Evolutionary conservation across 805 yeast genomes (phyloP).

Genomic region (Candida hungchunana): DNA sequence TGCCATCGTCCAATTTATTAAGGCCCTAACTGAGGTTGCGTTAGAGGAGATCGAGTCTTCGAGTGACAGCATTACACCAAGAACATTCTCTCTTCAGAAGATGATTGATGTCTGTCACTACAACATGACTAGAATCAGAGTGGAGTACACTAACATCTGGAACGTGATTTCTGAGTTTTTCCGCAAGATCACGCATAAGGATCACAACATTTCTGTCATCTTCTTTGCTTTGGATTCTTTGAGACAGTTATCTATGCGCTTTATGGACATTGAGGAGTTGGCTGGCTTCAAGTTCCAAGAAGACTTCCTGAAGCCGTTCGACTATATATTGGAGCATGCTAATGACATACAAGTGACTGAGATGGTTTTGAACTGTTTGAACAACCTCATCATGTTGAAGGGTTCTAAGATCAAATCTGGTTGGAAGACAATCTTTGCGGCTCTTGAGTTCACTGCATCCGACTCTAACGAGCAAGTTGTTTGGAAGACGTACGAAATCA

Average conservation of each 20-base stretch:
- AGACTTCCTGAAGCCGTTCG: slow-evolving; percentile 89
- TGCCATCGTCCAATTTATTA: slow-evolving; percentile 83
- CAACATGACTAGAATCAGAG: slow-evolving; percentile 92
- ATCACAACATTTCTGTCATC: slow-evolving; percentile 64
- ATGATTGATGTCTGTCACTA: slow-evolving; percentile 97
- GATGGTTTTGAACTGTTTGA: slow-evolving; percentile 85
- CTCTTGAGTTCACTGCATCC: slow-evolving; percentile 69
- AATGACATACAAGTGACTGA: slow-evolving; percentile 69
- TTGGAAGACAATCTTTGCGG: slow-evolving; percentile 85
- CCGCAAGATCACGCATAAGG: slow-evolving; percentile 76
- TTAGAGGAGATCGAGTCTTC: slow-evolving; percentile 88
- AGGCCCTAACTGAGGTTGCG: slow-evolving; percentile 81
- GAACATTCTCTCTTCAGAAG: slow-evolving; percentile 90
- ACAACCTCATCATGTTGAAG: slow-evolving; percentile 77
- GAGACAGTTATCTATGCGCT: slow-evolving; percentile 88
- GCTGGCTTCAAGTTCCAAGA: slow-evolving; percentile 94
- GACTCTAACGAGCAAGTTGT: slow-evolving; percentile 57
- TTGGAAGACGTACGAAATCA: slow-evolving; percentile 56
- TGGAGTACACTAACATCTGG: slow-evolving; percentile 97
- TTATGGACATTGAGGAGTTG: slow-evolving; percentile 88
- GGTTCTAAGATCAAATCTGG: slow-evolving; percentile 80
- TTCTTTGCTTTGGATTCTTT: slow-evolving; percentile 92
- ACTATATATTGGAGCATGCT: slow-evolving; percentile 67
- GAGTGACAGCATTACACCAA: slow-evolving; percentile 74
- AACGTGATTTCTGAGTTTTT: slow-evolving; percentile 87